A percentile compares a stretch with the other conserved stretches of the same genome.
phyloP scores from a whole-genome alignment of 768 basidiomycete genomes.

The Suillus weaverae region DNA sequence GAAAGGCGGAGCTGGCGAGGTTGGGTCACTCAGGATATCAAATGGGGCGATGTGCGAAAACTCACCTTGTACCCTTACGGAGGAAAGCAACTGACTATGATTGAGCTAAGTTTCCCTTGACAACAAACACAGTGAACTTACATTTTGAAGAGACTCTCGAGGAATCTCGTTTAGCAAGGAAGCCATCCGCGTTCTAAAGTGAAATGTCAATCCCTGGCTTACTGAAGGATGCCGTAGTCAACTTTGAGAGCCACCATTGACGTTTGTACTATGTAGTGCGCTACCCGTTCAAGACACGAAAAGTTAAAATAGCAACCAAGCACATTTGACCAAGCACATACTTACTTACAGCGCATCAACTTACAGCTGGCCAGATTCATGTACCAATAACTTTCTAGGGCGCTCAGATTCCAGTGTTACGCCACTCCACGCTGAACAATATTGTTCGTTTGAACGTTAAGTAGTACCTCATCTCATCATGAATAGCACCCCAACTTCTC shows the following conservation, averaged over 20 bases:
- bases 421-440: constrained; percentile 9
- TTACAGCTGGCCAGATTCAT: constrained; percentile 8
- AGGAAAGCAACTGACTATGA: constrained; percentile 43
- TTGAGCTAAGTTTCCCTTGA: constrained; percentile 10
- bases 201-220: not conserved
- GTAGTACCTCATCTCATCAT: constrained; percentile 22
- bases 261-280: not conserved
- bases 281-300: constrained; percentile 10
- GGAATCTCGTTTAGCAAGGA: constrained; percentile 29
- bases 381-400: constrained; percentile 1
- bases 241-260: not conserved
- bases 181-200: not conserved
- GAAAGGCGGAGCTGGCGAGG: constrained; percentile 28
- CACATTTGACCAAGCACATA: not conserved
- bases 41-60: constrained; percentile 6
- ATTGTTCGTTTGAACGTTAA: not conserved
- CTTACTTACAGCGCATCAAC: not conserved
- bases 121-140: constrained; percentile 17
- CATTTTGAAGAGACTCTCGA: constrained; percentile 37
- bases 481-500: constrained; percentile 44
- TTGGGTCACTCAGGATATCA: constrained; percentile 3
- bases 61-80: constrained; percentile 41
- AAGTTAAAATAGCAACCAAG: constrained; percentile 2
- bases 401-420: constrained; percentile 4
- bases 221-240: not conserved